Conservation (phyloP, 176 grass and related monocot genomes). For the Eragrostis nindensis region DNA sequence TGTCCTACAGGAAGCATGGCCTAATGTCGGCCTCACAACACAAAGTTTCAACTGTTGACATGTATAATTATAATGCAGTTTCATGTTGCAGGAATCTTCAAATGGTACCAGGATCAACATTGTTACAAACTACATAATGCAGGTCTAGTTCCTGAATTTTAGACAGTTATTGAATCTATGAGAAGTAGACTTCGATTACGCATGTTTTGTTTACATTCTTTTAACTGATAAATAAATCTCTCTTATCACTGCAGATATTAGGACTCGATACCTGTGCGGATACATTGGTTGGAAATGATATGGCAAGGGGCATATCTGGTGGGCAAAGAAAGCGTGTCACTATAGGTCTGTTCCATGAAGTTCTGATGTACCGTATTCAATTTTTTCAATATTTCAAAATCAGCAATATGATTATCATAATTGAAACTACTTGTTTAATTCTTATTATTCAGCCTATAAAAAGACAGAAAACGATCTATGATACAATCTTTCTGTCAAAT, state of each 20-base stretch:
- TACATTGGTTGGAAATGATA: conserved; percentile 66
- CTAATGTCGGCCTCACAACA: neutral
- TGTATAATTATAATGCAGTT: neutral
- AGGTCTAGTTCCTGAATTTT: conserved; percentile 36
- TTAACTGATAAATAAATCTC: neutral
- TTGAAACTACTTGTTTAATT: neutral
- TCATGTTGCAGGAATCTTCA: conserved; percentile 53
- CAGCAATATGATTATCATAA: neutral
- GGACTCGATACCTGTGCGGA: conserved; percentile 63
- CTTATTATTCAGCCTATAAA: too few species aligned
- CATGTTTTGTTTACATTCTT: neutral
- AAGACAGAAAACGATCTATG: too few species aligned
- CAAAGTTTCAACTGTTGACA: neutral
- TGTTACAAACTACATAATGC: conserved; percentile 71
- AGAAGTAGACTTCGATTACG: neutral
- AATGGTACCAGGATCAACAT: conserved; percentile 50
- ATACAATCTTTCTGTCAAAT: too few species aligned
- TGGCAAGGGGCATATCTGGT: conserved; percentile 64
- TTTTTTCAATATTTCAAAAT: neutral
- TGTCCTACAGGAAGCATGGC: neutral
- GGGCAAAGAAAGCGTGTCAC: conserved; percentile 43
- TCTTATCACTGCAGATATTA: conserved; percentile 48
- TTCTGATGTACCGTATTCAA: conserved; percentile 2
- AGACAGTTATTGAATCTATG: neutral
- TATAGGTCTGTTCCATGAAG: conserved; percentile 44